Evolutionary conservation across 1,284 basidiomycete genomes (phyloP).

Genomic region (Puccinia horiana): DNA sequence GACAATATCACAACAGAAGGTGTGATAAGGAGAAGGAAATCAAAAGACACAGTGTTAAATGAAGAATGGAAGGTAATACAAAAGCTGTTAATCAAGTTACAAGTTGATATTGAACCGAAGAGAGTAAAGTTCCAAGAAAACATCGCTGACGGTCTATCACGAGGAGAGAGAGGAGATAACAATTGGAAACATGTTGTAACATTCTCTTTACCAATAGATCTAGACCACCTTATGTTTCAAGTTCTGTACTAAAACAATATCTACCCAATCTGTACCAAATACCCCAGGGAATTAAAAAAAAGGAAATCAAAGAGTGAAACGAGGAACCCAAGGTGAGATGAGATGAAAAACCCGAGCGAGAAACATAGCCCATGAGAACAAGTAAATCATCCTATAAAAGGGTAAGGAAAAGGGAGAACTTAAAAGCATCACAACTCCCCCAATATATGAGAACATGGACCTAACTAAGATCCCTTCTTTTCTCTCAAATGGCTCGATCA

Average conservation of each 20-base stretch:
- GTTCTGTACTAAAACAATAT: too few relatives aligned
- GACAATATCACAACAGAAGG: neutral
- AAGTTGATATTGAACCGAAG: neutral
- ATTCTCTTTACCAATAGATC: neutral
- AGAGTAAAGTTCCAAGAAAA: neutral
- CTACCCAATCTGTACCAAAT: too few relatives aligned
- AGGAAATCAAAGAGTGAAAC: too few relatives aligned
- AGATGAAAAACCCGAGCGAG: too few relatives aligned
- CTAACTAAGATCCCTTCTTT: neutral
- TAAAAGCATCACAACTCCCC: too few relatives aligned
- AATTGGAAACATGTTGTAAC: neutral
- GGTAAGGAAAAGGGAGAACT: too few relatives aligned
- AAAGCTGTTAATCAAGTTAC: neutral
- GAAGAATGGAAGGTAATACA: slow-evolving; percentile 13
- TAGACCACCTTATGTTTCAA: neutral
- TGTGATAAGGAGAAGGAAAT: neutral
- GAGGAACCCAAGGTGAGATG: too few relatives aligned
- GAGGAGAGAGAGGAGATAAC: neutral
- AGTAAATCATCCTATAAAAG: too few relatives aligned
- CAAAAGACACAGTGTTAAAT: neutral
- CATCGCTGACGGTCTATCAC: neutral
- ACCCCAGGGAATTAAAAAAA: too few relatives aligned
- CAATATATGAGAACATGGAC: neutral
- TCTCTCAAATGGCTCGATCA: neutral
- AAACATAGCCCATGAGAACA: too few relatives aligned